Percentiles rank a stretch among this genome's conserved stretches.
Evolutionary conservation across 2,329 filamentous ascomycete genomes (phyloP).

Genomic region (Truncatella angustata): DNA sequence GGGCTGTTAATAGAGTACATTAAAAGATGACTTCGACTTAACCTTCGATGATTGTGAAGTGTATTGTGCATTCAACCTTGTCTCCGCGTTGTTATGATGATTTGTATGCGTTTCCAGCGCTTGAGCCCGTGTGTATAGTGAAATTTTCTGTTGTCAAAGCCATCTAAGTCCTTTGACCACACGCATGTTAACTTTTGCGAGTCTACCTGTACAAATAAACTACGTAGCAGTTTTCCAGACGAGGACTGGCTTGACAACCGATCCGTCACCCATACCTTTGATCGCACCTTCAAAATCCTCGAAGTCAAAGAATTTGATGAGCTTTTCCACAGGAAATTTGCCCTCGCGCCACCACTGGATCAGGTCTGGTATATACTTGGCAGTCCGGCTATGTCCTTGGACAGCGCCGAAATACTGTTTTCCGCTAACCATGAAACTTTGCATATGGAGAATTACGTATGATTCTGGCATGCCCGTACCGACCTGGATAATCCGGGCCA

Average conservation of each 20-base stretch:
- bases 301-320: slow-evolving; percentile 16
- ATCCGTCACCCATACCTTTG: slow-evolving; percentile 15
- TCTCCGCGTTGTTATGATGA: too few species aligned
- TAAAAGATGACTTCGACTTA: slow-evolving; percentile 5
- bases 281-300: slow-evolving; percentile 15
- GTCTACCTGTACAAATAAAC: too few species aligned
- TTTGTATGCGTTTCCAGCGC: too few species aligned
- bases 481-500: slow-evolving; percentile 49
- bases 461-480: slow-evolving; percentile 43
- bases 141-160: too few species aligned
- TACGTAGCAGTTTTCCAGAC: slow-evolving; percentile 15
- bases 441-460: slow-evolving; percentile 39
- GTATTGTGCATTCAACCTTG: too few species aligned
- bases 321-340: slow-evolving; percentile 16
- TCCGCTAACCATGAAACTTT: slow-evolving; percentile 43
- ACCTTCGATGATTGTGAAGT: neutral
- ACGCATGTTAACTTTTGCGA: too few species aligned
- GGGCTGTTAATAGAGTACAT: slow-evolving; percentile 12
- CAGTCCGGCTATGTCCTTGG: slow-evolving; percentile 31
- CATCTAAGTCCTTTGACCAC: too few species aligned
- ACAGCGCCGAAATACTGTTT: slow-evolving; percentile 45
- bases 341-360: slow-evolving; percentile 19
- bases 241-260: slow-evolving; percentile 18
- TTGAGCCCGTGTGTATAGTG: too few species aligned
- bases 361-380: slow-evolving; percentile 32